Percentiles rank a stretch among this genome's conserved stretches.
Conservation (phyloP, 371 early-diverging fungal species). For the Rhizopus stolonifer region DNA sequence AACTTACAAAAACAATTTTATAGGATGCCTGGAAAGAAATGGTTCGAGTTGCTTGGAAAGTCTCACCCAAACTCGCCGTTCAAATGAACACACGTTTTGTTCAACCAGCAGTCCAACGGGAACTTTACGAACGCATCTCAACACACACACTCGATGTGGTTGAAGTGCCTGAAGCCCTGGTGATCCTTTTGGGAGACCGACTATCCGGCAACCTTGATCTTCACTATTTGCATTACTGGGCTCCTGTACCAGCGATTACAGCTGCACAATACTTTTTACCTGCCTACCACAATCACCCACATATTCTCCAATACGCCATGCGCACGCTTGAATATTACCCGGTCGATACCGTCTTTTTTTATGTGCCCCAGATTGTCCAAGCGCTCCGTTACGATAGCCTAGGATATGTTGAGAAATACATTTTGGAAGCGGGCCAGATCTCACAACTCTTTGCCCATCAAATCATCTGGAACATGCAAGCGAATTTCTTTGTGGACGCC, state of each 20-base stretch:
- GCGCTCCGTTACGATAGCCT: constrained; percentile 85
- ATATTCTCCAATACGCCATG: constrained; percentile 93
- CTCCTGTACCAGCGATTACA: constrained; percentile 89
- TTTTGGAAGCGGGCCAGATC: constrained; percentile 87
- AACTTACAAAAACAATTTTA: not conserved
- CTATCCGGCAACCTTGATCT: constrained; percentile 43
- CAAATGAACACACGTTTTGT: constrained; percentile 77
- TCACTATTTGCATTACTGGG: constrained; percentile 86
- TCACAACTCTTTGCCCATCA: constrained; percentile 98
- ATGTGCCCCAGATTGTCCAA: constrained; percentile 99
- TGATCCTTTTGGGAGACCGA: constrained; percentile 62
- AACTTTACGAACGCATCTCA: constrained; percentile 66
- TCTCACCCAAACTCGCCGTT: constrained; percentile 78
- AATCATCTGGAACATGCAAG: constrained; percentile 99
- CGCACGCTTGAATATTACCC: constrained; percentile 87
- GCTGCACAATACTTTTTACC: constrained; percentile 81
- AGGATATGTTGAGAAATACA: constrained; percentile 92
- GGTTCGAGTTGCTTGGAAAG: constrained; percentile 80
- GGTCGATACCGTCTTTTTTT: constrained; percentile 95
- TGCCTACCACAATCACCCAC: constrained; percentile 71
- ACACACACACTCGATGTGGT: constrained; percentile 70
- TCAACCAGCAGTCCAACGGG: constrained; percentile 59
- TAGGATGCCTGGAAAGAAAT: constrained; percentile 75
- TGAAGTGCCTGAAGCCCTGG: constrained; percentile 72
- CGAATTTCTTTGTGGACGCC: constrained; percentile 87